Evolutionary conservation across 345 rosid species (phyloP).

Genomic region (Eucalyptus albens): DNA sequence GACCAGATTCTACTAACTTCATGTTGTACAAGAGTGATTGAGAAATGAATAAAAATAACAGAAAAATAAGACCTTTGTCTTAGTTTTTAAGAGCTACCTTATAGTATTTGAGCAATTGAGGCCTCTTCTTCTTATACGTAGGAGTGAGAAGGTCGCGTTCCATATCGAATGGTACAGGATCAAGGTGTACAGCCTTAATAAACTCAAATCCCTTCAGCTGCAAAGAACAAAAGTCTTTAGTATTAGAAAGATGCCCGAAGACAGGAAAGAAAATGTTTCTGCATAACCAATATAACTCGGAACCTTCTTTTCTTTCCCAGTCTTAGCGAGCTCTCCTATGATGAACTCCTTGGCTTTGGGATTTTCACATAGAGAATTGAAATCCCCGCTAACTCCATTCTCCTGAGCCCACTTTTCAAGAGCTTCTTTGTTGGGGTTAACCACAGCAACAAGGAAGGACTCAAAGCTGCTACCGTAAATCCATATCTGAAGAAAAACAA

Average conservation of each 20-base stretch:
- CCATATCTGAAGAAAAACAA: constrained; percentile 48
- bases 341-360: constrained; percentile 54
- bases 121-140: constrained; percentile 90
- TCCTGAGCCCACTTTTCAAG: constrained; percentile 77
- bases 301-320: constrained; percentile 78
- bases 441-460: constrained; percentile 81
- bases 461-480: constrained; percentile 96
- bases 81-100: constrained; percentile 27
- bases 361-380: constrained; percentile 55
- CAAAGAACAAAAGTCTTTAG: neutral
- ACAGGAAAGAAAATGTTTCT: neutral
- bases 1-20: neutral
- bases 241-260: neutral
- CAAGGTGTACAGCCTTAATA: constrained; percentile 70
- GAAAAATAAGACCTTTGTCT: neutral
- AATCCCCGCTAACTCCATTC: constrained; percentile 50
- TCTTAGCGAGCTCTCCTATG: constrained; percentile 56
- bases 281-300: neutral
- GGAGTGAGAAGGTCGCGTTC: constrained; percentile 91
- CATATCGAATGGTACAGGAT: constrained; percentile 77
- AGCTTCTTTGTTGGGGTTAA: constrained; percentile 66
- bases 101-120: constrained; percentile 76
- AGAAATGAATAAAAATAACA: neutral
- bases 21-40: neutral
- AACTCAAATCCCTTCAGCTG: constrained; percentile 94